phyloP scores from a whole-genome alignment of 495 filamentous ascomycete genomes.

The Geoglossum glabrum region DNA sequence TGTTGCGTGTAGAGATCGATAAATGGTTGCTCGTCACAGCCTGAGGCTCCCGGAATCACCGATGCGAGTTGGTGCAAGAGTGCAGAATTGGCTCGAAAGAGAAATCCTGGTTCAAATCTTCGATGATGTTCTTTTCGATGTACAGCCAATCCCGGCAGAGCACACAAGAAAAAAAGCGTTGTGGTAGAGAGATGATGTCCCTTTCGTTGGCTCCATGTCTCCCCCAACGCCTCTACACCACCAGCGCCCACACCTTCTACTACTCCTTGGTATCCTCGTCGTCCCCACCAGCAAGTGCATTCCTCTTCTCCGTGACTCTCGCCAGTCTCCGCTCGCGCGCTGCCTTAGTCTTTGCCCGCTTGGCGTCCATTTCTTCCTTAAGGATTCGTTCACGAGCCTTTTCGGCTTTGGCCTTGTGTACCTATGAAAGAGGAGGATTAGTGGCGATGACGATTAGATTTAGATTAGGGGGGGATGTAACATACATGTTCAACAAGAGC shows the following conservation, averaged over 20 bases:
- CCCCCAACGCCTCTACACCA: neutral
- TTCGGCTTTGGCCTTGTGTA: conserved; percentile 99
- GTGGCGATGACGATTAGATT: neutral
- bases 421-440: conserved; percentile 48
- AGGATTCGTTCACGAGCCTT: conserved; percentile 78
- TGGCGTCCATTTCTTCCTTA: conserved; percentile 99
- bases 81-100: neutral
- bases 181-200: neutral
- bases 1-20: no score
- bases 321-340: conserved; percentile 90
- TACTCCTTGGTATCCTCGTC: conserved; percentile 32
- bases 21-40: no score
- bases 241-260: neutral
- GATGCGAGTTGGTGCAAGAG: neutral
- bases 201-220: neutral
- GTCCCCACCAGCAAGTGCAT: conserved; percentile 52
- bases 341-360: conserved; percentile 98
- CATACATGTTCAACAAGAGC: conserved; percentile 98
- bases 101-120: neutral
- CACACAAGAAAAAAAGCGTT: neutral
- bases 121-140: neutral
- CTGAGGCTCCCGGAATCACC: neutral
- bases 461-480: conserved; percentile 14
- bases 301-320: conserved; percentile 75
- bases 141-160: neutral